These are phyloP conservation scores for Rosa multiflora DNA, from an alignment of 306 rosid species.

Conservation along the genomic window DNA sequence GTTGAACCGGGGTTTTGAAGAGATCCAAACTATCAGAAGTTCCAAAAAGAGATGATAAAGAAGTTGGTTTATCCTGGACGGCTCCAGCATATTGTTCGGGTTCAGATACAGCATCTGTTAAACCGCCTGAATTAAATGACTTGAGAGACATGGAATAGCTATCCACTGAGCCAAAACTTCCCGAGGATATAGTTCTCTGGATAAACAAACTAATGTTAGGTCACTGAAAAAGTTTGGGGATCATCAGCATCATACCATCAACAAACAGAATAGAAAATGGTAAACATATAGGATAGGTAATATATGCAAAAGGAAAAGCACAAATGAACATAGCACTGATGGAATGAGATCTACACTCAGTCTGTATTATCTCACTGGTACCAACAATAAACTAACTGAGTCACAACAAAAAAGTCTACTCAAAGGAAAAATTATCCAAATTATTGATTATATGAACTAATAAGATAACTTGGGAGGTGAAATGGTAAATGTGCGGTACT, in stretches of 20 bases:
- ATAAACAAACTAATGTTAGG: constrained; percentile 19
- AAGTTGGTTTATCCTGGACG: constrained; percentile 34
- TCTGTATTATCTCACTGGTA: not conserved
- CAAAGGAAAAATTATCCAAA: not conserved
- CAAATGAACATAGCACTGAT: not conserved
- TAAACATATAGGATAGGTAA: not conserved
- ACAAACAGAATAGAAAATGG: constrained; percentile 8
- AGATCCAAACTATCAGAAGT: constrained; percentile 43
- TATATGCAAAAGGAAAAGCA: not conserved
- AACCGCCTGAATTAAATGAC: constrained; percentile 50
- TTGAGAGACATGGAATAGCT: constrained; percentile 45
- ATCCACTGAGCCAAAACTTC: constrained; percentile 55
- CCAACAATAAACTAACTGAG: not conserved
- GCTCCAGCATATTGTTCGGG: constrained; percentile 42
- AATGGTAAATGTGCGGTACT: not conserved
- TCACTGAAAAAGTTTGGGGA: constrained; percentile 13
- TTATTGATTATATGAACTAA: not conserved
- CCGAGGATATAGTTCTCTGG: constrained; percentile 58
- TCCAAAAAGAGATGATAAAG: constrained; percentile 44
- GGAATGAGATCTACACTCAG: not conserved
- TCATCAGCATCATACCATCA: constrained; percentile 15
- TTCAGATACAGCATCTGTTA: constrained; percentile 46
- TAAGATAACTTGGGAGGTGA: constrained; percentile 1
- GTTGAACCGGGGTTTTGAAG: constrained; percentile 31
- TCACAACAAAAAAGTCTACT: not conserved